Conservation (phyloP, 805 yeast genomes). For the Starmerella riodocensis region DNA sequence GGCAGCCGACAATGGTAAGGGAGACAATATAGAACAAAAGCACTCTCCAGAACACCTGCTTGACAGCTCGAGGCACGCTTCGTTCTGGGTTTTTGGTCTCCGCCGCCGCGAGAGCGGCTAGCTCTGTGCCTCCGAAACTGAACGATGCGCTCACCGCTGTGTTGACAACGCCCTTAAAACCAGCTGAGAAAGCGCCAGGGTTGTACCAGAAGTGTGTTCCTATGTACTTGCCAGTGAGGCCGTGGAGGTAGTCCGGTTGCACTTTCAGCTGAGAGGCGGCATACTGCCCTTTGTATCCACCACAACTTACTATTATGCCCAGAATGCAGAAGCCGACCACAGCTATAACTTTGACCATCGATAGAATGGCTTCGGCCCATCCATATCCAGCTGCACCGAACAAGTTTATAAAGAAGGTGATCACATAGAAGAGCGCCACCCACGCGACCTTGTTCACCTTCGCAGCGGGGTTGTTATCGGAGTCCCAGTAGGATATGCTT, state of each 20-base stretch:
- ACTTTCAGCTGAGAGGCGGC: conserved; percentile 23
- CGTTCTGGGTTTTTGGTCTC: conserved; percentile 57
- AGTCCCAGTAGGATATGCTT: conserved; percentile 47
- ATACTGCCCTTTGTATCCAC: conserved; percentile 30
- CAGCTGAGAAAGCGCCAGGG: conserved; percentile 51
- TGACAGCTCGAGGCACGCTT: conserved; percentile 57
- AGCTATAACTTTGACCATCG: conserved; percentile 44
- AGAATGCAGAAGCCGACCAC: conserved; percentile 48
- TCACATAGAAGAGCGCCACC: conserved; percentile 41
- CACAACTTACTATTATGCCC: conserved; percentile 41
- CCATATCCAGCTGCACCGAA: conserved; percentile 51
- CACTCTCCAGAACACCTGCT: conserved; percentile 73
- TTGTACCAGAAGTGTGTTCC: conserved; percentile 48
- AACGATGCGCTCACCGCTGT: conserved; percentile 55
- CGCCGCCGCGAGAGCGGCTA: conserved; percentile 63
- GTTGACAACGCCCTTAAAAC: conserved; percentile 48
- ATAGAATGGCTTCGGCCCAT: conserved; percentile 52
- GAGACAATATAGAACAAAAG: conserved; percentile 54
- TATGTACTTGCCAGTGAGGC: conserved; percentile 31
- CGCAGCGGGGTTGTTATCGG: conserved; percentile 19
- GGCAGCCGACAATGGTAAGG: conserved; percentile 44
- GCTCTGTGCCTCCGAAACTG: conserved; percentile 62
- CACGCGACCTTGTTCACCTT: conserved; percentile 43
- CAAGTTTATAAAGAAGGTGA: conserved; percentile 36
- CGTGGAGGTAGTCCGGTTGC: conserved; percentile 34